Evolutionary conservation across 108 stramenopile species (phyloP), one percentile per base, ranked within the genome.

Genomic region (Skeletonema marinoi): DNA sequence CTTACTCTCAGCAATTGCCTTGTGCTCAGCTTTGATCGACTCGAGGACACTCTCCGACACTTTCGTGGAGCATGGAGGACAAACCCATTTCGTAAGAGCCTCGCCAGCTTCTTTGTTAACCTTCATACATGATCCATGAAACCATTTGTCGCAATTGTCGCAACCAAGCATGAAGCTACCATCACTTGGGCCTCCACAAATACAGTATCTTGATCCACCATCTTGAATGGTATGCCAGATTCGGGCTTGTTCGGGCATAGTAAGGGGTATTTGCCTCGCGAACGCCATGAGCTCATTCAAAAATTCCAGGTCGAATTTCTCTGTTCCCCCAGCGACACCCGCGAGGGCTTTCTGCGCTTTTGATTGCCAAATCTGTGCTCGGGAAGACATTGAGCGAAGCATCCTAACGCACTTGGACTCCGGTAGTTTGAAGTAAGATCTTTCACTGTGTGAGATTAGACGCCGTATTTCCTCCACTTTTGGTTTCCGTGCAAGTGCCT

Each of bases 121-220:
- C 59, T 80, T 84, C 65, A 97, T 86, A 60, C 96, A 98, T 7
- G 60, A 50, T n/a, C 90, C 92, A 78, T 97, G 97, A 77, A 89
- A 97, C 94, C 92, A 96, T 48, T 80, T 76, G 32, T 95, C 84
- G 71, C 97, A 98, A 21, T 70, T 73, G 60, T 92, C 87, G 73
- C 97, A 98, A 64, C 86, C 51, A 7, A 97, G 71, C 97, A 98
- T 98, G 59, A 91, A 88, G 32, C 85, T 73, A 10, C 94, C 97
- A 81, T 96, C 94, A 71, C 86, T 83, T 10, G 94, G 91, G 3
- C 96, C 88, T 50, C 88, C 89, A 76, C 92, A 91, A 44, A 89
- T 56, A 46, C 90, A 91, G 65, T 91, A 87, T 19, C 90, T 68
- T 7, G 68, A 42, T 14, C 92, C 92, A 30, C 80, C 77, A 70